Base-by-base conservation (phyloP, 768 basidiomycete species). In the Mycena galopus region DNA sequence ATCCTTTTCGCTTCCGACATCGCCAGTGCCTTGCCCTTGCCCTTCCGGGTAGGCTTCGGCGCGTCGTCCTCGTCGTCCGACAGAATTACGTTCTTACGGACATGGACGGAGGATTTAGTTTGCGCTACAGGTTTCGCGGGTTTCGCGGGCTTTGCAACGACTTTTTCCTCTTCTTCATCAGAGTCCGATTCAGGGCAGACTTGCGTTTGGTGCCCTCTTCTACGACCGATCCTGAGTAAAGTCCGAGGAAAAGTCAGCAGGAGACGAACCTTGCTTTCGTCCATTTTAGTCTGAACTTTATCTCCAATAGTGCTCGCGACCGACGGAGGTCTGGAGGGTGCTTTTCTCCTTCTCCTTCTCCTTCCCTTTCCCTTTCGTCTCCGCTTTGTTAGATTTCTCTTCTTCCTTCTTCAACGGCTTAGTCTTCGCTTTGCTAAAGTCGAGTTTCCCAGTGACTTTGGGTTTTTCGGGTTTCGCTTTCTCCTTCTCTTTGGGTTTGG, bases 51-150 rank as follows among this genome's bases (percentile, higher is more conserved):
- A 53, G 79, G 50, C 77, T 81, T 75, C 39, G 78, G 53, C 77
- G 81, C 81, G 16, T 86, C 85, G 0, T 88, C 85, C 19, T 89
- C 92, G 4, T 91, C 89, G 65, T 94, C 93, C 0, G 92, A 93
- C 17, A 91, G 53, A 12, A 92, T 76, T 23, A 86, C 83, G 4
- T 84, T 84, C 59, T 85, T 89, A 77, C 86, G 87, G 44, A 88
- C 77, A 30, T 85, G 84, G 30, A 81, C 77, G 12, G 74, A 75
- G 23, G 70, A 61, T 32, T 69, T 33, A 2, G 58, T 63, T 17
- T 64, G 44, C 33, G 29, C 56, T 17, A 25, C 61, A 19, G 66
- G 47, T 53, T 68, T 68, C 12, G 39, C 44, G 33, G 33, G 33
- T 12, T 35, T 19, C 12, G 21, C 44, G 35, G 67, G 67, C 33